Evolutionary conservation across 257 asterid species (phyloP).

Genomic region (Gardenia jasminoides): DNA sequence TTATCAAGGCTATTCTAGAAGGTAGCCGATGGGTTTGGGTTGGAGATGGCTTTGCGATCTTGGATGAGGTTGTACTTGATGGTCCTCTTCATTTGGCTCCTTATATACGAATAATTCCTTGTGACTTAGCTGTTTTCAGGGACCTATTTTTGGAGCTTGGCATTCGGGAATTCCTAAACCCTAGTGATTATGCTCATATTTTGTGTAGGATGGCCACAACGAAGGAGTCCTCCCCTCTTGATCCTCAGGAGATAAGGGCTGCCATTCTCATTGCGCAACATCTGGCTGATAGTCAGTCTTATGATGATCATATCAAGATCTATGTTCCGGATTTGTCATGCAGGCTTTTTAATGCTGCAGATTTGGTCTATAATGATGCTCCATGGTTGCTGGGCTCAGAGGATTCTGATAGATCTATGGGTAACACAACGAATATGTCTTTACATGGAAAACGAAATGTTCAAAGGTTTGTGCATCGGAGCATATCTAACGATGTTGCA

Average conservation of each 20-base stretch:
- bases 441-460: conserved; percentile 55
- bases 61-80: conserved; percentile 86
- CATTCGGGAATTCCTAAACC: conserved; percentile 63
- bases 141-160: conserved; percentile 88
- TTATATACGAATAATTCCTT: conserved; percentile 84
- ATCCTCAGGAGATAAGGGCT: conserved; percentile 78
- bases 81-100: conserved; percentile 98
- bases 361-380: conserved; percentile 86
- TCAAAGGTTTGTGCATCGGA: conserved; percentile 83
- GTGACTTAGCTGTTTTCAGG: conserved; percentile 87
- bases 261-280: conserved; percentile 86
- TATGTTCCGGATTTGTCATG: conserved; percentile 87
- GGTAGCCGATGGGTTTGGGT: conserved; percentile 98
- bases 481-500: conserved; percentile 93
- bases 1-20: conserved; percentile 90
- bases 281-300: conserved; percentile 72
- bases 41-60: conserved; percentile 92
- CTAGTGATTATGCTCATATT: conserved; percentile 81
- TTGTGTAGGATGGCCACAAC: conserved; percentile 65
- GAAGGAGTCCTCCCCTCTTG: conserved; percentile 69
- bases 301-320: conserved; percentile 52
- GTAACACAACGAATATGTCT: conserved; percentile 42
- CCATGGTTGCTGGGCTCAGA: conserved; percentile 92
- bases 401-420: conserved; percentile 53
- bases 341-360: conserved; percentile 59